Evolutionary conservation across 164 flowering plant genomes (phyloP), one percentile per base, ranked within the genome.

Genomic region (Protea cynaroides): DNA sequence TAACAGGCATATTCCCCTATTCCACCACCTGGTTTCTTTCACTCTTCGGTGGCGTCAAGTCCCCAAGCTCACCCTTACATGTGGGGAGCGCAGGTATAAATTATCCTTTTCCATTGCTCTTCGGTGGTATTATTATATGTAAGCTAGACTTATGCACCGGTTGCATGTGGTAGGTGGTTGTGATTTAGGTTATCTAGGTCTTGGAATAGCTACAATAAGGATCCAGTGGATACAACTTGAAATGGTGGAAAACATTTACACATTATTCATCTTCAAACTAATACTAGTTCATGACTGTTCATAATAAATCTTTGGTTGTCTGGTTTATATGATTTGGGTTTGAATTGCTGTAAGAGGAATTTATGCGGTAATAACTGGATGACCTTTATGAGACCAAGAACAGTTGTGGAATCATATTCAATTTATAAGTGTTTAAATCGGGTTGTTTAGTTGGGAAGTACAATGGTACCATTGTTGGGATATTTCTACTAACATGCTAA

Each of bases 11-110:
- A 84, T 84, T 90, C 97, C 58, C 96, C 97, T 37, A 78, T 88
- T 38, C 93, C 96, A 52, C 92, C 90, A 4, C 94, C 74, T 79
- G 89, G 96, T 21, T 93, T 78, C 80, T 65, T 74, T 43, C 77
- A 74, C 63, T 74, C 77, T 46, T 38, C 74, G 1, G 71, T 90
- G 81, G 88, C 93, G 40, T 88, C 97, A 47, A 90, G 94, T 66
- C 98, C 97, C 52, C 97, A 87, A 74, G 79, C 96, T 67, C 98
- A 83, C 69, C 98, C 96, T 47, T 93, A 90, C 69, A 88, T 93
- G 97, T 90, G 98, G 98, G 97, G 98, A 50, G 82, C 92, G 75
- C 98, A 93, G 94, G 98, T 93, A 80, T 15, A 4, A n/a, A 18
- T 56, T 63, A 37, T 19, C 10, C 29, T 6, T 63, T 58, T 58